Evolutionary conservation across 1,284 basidiomycete genomes (phyloP).

Genomic region (Kwoniella shivajii): DNA sequence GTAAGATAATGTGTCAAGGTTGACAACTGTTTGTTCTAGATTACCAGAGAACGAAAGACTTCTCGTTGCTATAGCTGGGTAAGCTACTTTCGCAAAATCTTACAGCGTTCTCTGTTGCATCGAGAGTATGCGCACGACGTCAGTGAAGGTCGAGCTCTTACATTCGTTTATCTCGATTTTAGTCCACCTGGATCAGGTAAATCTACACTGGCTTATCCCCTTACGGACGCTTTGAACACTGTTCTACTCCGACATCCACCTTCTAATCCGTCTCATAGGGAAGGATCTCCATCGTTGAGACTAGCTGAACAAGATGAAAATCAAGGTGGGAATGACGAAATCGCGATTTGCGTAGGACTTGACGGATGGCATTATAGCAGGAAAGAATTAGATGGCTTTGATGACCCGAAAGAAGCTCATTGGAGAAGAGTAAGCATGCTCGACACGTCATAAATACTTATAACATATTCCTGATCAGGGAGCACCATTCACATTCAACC

Average conservation of each 20-base stretch:
- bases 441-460: background rate
- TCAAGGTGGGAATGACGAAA: constrained; percentile 17
- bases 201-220: constrained; percentile 54
- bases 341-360: constrained; percentile 56
- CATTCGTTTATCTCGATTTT: constrained; percentile 12
- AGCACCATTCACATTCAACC: constrained; percentile 57
- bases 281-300: background rate
- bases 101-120: no score
- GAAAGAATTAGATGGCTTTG: constrained; percentile 45
- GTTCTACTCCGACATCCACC: constrained; percentile 22
- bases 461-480: constrained; percentile 35
- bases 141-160: no score
- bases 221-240: constrained; percentile 50
- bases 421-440: constrained; percentile 31
- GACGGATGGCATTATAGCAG: constrained; percentile 60
- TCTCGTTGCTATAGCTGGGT: constrained; percentile 21
- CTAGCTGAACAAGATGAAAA: constrained; percentile 6
- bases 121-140: no score
- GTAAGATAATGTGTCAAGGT: background rate
- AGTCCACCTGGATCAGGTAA: constrained; percentile 58
- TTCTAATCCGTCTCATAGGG: background rate
- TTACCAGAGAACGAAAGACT: constrained; percentile 11
- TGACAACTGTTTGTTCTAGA: background rate
- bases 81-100: background rate
- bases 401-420: constrained; percentile 35